phyloP scores from a whole-genome alignment of 78 protist genomes.

The Creolimax fragrantissima region DNA sequence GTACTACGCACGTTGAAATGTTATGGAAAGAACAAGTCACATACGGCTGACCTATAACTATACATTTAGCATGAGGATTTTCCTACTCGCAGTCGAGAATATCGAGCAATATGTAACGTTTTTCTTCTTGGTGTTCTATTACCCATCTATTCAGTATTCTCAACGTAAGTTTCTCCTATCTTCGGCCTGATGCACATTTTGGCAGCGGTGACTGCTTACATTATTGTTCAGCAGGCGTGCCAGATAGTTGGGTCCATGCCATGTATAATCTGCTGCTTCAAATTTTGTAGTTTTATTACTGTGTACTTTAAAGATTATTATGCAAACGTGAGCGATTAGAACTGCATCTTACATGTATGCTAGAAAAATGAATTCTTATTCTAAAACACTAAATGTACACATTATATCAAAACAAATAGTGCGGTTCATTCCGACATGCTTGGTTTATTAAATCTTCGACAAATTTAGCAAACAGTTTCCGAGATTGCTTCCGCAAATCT shows the following conservation, averaged over 20 bases:
- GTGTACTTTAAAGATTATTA: no score
- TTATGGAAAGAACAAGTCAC: not conserved
- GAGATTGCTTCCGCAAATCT: no score
- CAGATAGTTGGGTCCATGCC: not conserved
- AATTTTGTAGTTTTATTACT: no score
- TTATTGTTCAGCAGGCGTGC: not conserved
- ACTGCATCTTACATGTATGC: no score
- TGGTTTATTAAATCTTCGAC: no score
- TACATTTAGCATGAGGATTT: not conserved
- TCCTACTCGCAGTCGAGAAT: not conserved
- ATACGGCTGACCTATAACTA: not conserved
- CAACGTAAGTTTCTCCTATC: not conserved
- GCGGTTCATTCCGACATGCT: no score
- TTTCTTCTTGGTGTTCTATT: not conserved
- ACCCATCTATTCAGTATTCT: not conserved
- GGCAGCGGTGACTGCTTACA: not conserved
- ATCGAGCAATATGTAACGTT: not conserved
- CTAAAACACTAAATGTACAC: no score
- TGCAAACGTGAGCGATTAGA: no score
- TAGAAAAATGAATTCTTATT: no score
- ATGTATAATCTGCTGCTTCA: not conserved
- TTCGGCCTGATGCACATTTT: not conserved
- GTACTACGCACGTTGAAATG: not conserved
- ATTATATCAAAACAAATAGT: no score
- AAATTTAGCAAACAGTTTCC: no score